Conservation (phyloP, 2,329 filamentous ascomycete genomes). For the Penicillium sp. region DNA sequence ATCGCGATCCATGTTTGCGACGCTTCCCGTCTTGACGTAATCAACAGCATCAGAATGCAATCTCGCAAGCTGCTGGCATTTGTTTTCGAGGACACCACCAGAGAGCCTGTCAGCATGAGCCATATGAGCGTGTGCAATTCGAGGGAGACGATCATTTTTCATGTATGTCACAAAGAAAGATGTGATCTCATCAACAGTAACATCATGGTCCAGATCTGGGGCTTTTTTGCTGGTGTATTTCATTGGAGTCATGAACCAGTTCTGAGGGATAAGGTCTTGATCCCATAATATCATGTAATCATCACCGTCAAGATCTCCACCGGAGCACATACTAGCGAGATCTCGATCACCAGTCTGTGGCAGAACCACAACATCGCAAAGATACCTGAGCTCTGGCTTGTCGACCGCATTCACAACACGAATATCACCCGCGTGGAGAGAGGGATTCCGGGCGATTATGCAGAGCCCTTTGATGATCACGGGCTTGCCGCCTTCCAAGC, state of each 20-base stretch:
- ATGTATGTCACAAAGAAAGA: conserved; percentile 90
- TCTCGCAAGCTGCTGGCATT: conserved; percentile 72
- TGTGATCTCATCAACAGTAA: conserved; percentile 71
- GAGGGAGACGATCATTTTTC: conserved; percentile 79
- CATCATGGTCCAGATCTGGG: conserved; percentile 57
- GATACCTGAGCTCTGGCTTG: conserved; percentile 67
- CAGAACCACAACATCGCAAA: conserved; percentile 84
- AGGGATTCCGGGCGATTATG: conserved; percentile 86
- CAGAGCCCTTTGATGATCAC: conserved; percentile 73
- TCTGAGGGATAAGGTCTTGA: conserved; percentile 63
- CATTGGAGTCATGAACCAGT: conserved; percentile 76
- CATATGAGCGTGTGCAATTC: conserved; percentile 80
- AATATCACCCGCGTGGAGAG: conserved; percentile 88
- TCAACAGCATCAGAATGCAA: conserved; percentile 92
- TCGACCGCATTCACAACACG: conserved; percentile 84
- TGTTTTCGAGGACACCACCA: conserved; percentile 64
- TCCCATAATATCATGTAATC: conserved; percentile 97
- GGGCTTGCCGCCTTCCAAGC: conserved; percentile 55
- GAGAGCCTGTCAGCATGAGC: conserved; percentile 67
- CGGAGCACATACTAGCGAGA: conserved; percentile 90
- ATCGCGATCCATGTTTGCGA: conserved; percentile 64
- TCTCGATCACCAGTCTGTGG: conserved; percentile 80
- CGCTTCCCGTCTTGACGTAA: conserved; percentile 84
- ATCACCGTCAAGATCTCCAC: conserved; percentile 92
- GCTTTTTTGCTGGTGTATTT: conserved; percentile 64